Percentiles rank a stretch among this genome's conserved stretches.
These are phyloP conservation scores for Globisporangium spiculum DNA, from an alignment of 352 stramenopile species.

Conservation along the genomic window DNA sequence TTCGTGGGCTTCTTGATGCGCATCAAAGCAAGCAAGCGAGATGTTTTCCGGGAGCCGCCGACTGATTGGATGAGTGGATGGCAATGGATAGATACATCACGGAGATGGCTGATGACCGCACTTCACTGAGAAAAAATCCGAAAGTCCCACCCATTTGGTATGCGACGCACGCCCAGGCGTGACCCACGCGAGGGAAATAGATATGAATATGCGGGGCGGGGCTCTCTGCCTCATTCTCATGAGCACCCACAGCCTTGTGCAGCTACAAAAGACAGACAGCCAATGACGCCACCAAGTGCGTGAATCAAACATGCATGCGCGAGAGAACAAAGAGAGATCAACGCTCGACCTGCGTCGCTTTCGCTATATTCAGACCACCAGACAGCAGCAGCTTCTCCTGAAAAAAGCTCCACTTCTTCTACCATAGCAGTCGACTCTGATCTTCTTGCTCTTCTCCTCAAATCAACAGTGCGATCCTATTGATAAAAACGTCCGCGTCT, in stretches of 20 bases:
- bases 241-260: neutral
- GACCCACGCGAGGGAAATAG: neutral
- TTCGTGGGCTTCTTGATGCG: no score
- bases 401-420: neutral
- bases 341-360: neutral
- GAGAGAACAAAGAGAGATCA: neutral
- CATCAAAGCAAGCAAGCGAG: no score
- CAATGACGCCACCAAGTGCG: neutral
- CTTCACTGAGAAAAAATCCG: neutral
- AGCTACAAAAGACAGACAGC: neutral
- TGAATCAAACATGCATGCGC: neutral
- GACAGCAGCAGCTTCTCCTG: neutral
- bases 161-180: no score
- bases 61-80: no score
- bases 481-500: neutral
- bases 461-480: slow-evolving; percentile 18
- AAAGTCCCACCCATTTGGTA: no score
- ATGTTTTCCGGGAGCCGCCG: no score
- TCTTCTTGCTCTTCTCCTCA: neutral
- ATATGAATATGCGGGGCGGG: neutral
- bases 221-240: neutral
- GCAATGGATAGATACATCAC: no score
- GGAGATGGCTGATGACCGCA: neutral
- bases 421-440: neutral
- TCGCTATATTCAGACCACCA: neutral